Evolutionary conservation across 257 asterid species (phyloP).

Genomic region (Nicotiana otophora): DNA sequence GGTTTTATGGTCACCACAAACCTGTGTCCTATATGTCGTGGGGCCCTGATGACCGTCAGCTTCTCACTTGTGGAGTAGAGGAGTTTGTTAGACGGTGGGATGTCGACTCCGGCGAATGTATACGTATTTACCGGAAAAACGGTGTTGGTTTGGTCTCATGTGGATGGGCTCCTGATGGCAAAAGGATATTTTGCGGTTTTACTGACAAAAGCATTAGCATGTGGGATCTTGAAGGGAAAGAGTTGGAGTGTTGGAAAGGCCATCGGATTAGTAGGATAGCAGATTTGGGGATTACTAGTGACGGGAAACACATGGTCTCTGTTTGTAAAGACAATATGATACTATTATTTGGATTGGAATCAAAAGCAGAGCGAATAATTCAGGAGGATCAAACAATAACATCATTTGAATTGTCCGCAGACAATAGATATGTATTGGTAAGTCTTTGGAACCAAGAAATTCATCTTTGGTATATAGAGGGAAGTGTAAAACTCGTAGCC

Average conservation of each 20-base stretch:
- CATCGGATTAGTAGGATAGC: conserved; percentile 53
- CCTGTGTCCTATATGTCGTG: conserved; percentile 75
- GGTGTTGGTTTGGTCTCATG: conserved; percentile 80
- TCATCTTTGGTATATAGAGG: conserved; percentile 84
- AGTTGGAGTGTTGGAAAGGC: conserved; percentile 80
- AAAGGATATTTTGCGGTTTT: conserved; percentile 58
- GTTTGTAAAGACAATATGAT: conserved; percentile 58
- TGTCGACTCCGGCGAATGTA: conserved; percentile 65
- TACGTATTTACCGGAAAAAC: conserved; percentile 51
- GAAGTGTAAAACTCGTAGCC: conserved; percentile 42
- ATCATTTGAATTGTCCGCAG: conserved; percentile 69
- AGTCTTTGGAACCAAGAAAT: conserved; percentile 69
- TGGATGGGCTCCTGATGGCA: conserved; percentile 81
- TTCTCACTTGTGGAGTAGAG: conserved; percentile 87
- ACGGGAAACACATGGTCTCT: conserved; percentile 65
- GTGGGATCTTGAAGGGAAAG: conserved; percentile 91
- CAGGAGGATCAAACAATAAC: conserved; percentile 70
- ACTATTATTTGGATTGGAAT: conserved; percentile 63
- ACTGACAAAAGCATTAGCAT: conserved; percentile 71
- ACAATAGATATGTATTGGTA: conserved; percentile 61
- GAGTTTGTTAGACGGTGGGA: conserved; percentile 88
- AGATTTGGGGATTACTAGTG: conserved; percentile 58
- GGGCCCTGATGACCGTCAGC: conserved; percentile 69
- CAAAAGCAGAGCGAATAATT: conserved; percentile 55
- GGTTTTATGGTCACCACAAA: conserved; percentile 56